phyloP scores from a whole-genome alignment of 495 filamentous ascomycete species.

The Xylaria grammica region DNA sequence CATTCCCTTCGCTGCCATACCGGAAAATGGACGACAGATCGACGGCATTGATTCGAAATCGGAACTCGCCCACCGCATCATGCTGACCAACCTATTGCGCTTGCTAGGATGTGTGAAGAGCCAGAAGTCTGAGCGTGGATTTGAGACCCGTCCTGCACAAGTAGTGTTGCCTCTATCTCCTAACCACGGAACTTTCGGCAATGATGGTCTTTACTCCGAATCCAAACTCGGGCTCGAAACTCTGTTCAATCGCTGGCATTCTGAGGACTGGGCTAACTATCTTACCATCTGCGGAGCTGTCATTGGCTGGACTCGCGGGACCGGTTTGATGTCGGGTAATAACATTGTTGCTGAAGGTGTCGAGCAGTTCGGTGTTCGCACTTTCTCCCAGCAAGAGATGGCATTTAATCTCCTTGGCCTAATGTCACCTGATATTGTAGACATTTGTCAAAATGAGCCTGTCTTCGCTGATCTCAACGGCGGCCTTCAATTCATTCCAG shows the following conservation, averaged over 20 bases:
- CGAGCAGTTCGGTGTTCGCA: slow-evolving; percentile 94
- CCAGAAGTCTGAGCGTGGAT: slow-evolving; percentile 84
- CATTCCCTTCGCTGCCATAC: slow-evolving; percentile 95
- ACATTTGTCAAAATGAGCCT: slow-evolving; percentile 93
- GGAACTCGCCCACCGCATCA: slow-evolving; percentile 97
- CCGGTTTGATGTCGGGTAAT: slow-evolving; percentile 97
- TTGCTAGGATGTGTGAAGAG: slow-evolving; percentile 89
- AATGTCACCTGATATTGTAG: slow-evolving; percentile 92
- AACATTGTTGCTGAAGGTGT: slow-evolving; percentile 97
- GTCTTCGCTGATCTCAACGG: slow-evolving; percentile 98
- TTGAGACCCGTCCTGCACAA: slow-evolving; percentile 93
- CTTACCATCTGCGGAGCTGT: slow-evolving; percentile 98
- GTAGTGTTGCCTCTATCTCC: slow-evolving; percentile 95
- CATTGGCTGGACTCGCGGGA: slow-evolving; percentile 99
- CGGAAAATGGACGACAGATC: slow-evolving; percentile 97
- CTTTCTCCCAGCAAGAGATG: slow-evolving; percentile 99
- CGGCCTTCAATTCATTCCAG: slow-evolving; percentile 94
- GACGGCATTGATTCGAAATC: slow-evolving; percentile 97
- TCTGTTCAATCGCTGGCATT: slow-evolving; percentile 98
- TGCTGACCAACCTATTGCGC: slow-evolving; percentile 95
- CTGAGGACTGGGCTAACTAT: slow-evolving; percentile 96
- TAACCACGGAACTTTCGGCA: slow-evolving; percentile 98
- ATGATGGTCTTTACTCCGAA: slow-evolving; percentile 97
- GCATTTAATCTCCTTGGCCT: slow-evolving; percentile 97
- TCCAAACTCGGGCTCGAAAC: slow-evolving; percentile 97